Evolutionary conservation across 306 rosid genomes (phyloP).

Genomic region (Medicago arabica): DNA sequence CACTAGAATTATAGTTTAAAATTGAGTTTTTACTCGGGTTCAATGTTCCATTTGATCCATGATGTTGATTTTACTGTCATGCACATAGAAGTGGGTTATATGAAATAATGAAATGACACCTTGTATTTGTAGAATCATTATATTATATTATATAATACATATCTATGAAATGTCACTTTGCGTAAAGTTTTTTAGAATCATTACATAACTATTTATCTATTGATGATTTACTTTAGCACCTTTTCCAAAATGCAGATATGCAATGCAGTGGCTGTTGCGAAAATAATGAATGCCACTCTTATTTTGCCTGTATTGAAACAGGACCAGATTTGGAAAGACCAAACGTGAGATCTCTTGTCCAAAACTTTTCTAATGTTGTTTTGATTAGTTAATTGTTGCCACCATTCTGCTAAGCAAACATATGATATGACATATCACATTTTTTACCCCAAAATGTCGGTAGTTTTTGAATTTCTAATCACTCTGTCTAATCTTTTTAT

Average conservation of each 20-base stretch:
- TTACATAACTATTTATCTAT: slow-evolving; percentile 23
- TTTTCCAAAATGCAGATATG: slow-evolving; percentile 78
- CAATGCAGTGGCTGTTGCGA: slow-evolving; percentile 99
- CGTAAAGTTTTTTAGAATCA: not conserved
- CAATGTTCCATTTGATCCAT: slow-evolving; percentile 29
- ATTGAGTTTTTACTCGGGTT: slow-evolving; percentile 22
- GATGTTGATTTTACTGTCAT: slow-evolving; percentile 32
- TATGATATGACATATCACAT: slow-evolving; percentile 22
- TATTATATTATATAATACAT: not conserved
- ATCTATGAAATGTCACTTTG: slow-evolving; percentile 23
- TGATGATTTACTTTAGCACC: slow-evolving; percentile 28
- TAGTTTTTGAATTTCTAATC: slow-evolving; percentile 16
- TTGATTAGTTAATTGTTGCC: slow-evolving; percentile 35
- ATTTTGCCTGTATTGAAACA: slow-evolving; percentile 97
- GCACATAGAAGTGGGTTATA: slow-evolving; percentile 4
- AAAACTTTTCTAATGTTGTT: slow-evolving; percentile 19
- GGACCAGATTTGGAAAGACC: slow-evolving; percentile 99
- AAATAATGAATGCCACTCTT: slow-evolving; percentile 96
- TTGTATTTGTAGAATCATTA: not conserved
- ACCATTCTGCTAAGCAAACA: slow-evolving; percentile 15
- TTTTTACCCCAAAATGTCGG: not conserved
- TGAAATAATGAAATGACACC: slow-evolving; percentile 18
- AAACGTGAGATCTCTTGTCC: slow-evolving; percentile 76
- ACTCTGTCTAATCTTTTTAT: slow-evolving; percentile 20
- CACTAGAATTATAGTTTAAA: slow-evolving; percentile 19